These are phyloP conservation scores for Auriscalpium orientale DNA, from an alignment of 768 basidiomycete genomes.

Conservation along the genomic window DNA sequence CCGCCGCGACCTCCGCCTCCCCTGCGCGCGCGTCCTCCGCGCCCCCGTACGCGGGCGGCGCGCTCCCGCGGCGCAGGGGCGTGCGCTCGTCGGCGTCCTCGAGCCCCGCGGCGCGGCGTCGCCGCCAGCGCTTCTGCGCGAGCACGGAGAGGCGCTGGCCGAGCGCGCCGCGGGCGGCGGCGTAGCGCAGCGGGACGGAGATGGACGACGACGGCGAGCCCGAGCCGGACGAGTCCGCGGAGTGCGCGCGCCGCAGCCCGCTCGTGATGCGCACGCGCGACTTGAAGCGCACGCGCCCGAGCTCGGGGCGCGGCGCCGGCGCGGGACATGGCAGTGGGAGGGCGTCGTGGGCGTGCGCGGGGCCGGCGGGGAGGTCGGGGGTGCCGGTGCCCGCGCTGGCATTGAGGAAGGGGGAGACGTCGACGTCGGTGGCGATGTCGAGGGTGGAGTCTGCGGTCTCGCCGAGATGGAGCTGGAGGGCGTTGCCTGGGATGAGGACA, in stretches of 20 bases:
- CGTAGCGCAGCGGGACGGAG: constrained; percentile 64
- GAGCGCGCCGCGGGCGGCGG: constrained; percentile 50
- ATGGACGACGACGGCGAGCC: constrained; percentile 62
- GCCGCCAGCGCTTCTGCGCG: constrained; percentile 16
- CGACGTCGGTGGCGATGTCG: neutral
- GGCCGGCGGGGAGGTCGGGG: constrained; percentile 12
- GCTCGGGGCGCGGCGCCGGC: constrained; percentile 1
- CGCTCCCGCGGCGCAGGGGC: constrained; percentile 4
- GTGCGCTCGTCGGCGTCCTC: constrained; percentile 1
- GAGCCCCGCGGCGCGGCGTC: constrained; percentile 1
- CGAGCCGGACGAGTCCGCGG: constrained; percentile 10
- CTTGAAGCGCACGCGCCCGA: constrained; percentile 52
- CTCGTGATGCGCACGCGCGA: constrained; percentile 74
- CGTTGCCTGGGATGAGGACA: constrained; percentile 27
- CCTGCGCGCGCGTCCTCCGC: constrained; percentile 15
- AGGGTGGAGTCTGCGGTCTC: constrained; percentile 17
- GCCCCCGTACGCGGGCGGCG: constrained; percentile 11
- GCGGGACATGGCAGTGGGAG: no score
- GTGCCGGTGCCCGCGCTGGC: constrained; percentile 19
- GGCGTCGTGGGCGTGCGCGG: neutral
- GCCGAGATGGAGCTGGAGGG: constrained; percentile 24
- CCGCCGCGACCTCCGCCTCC: constrained; percentile 20
- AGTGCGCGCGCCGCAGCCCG: constrained; percentile 40
- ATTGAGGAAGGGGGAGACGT: constrained; percentile 2
- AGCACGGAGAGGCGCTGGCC: constrained; percentile 43